Evolutionary conservation across 768 basidiomycete species (phyloP).

Genomic region (Paxillus rubicundulus): DNA sequence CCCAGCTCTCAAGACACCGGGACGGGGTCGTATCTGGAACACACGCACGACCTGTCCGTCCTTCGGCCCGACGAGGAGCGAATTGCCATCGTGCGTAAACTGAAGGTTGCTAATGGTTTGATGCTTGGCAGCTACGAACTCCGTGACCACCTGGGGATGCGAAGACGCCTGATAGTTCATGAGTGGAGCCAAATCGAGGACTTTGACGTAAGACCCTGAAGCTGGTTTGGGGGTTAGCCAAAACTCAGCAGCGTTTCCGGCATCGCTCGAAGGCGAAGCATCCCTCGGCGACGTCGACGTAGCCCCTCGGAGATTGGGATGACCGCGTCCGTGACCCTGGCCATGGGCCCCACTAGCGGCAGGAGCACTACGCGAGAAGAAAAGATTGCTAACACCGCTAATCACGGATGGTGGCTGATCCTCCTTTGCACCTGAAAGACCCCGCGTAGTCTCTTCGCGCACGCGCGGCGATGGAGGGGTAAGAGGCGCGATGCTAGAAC

Average conservation of each 20-base stretch:
- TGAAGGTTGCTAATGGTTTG: constrained; percentile 45
- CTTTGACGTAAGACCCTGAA: constrained; percentile 47
- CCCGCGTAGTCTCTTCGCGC: constrained; percentile 3
- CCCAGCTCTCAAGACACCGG: constrained; percentile 17
- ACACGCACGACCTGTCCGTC: constrained; percentile 57
- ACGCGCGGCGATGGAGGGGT: constrained; percentile 8
- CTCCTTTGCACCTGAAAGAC: constrained; percentile 22
- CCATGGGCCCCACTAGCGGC: constrained; percentile 31
- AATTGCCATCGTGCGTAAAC: constrained; percentile 55
- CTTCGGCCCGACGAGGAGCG: constrained; percentile 46
- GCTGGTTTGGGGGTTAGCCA: constrained; percentile 12
- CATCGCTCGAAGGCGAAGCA: constrained; percentile 11
- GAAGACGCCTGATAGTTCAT: constrained; percentile 17
- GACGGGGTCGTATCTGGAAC: constrained; percentile 40
- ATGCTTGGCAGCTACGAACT: constrained; percentile 48
- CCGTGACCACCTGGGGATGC: constrained; percentile 37
- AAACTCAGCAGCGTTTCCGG: constrained; percentile 9
- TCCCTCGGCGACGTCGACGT: constrained; percentile 1
- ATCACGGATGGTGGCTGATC: constrained; percentile 23
- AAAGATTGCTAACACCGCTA: constrained; percentile 34
- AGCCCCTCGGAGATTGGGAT: constrained; percentile 15
- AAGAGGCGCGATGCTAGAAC: constrained; percentile 11
- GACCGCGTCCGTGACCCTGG: constrained; percentile 6
- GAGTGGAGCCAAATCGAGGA: constrained; percentile 53
- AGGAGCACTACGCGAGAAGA: constrained; percentile 67